Evolutionary conservation across 441 rosid genomes (phyloP).

Genomic region (Cnidoscolus chayamansa): DNA sequence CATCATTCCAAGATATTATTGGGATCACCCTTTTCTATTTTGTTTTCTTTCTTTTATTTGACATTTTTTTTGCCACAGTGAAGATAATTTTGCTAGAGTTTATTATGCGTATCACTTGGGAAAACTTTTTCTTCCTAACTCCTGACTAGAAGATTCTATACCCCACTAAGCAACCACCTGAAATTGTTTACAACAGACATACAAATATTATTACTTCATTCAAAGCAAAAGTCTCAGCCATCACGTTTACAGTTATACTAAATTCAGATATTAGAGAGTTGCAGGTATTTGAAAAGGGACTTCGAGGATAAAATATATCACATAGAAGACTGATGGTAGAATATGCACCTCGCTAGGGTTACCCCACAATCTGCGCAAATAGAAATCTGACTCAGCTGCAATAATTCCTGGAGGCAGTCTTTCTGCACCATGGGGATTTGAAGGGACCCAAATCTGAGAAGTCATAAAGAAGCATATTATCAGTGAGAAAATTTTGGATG

Average conservation of each 20-base stretch:
- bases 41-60: neutral
- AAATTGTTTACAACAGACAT: neutral
- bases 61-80: neutral
- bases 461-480: constrained; percentile 3
- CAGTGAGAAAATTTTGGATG: neutral
- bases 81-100: neutral
- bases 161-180: neutral
- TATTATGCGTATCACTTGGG: neutral
- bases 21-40: neutral
- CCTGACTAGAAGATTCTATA: neutral
- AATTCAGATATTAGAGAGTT: neutral
- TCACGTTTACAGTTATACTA: neutral
- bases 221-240: neutral
- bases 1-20: neutral
- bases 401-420: constrained; percentile 71
- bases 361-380: constrained; percentile 85
- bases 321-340: constrained; percentile 2
- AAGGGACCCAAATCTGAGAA: constrained; percentile 76
- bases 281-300: neutral
- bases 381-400: constrained; percentile 73
- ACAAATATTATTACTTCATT: neutral
- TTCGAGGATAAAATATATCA: neutral
- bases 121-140: neutral
- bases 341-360: constrained; percentile 68
- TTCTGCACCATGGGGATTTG: constrained; percentile 94